Evolutionary conservation across 768 basidiomycete genomes (phyloP).

Genomic region (Clitopilus passeckerianus): DNA sequence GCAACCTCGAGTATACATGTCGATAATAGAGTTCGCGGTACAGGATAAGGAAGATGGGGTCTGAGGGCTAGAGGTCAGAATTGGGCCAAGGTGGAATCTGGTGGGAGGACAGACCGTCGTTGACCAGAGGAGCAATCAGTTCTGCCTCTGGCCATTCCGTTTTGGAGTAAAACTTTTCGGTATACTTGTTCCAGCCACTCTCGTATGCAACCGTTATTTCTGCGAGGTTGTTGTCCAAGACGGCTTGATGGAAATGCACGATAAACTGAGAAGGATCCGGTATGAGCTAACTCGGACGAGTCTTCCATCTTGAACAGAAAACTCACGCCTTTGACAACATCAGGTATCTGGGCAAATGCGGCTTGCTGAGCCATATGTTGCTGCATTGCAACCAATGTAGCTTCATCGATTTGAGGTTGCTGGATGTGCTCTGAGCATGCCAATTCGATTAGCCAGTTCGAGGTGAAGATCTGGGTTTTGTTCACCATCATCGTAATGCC

Average conservation of each 20-base stretch:
- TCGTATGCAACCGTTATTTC: conserved; percentile 94
- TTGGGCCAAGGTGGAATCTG: background rate
- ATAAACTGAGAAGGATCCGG: conserved; percentile 61
- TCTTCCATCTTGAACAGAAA: conserved; percentile 1
- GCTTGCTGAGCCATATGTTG: conserved; percentile 82
- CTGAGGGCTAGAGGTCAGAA: conserved; percentile 25
- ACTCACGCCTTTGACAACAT: conserved; percentile 83
- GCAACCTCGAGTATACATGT: conserved; percentile 92
- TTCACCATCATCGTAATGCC: conserved; percentile 64
- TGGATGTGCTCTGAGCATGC: conserved; percentile 35
- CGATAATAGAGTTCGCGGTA: conserved; percentile 96
- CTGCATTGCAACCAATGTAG: conserved; percentile 67
- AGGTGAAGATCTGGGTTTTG: background rate
- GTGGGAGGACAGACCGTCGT: conserved; percentile 61
- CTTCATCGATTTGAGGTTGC: conserved; percentile 67
- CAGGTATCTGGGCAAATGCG: conserved; percentile 79
- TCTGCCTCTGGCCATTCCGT: conserved; percentile 98
- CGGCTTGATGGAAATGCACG: conserved; percentile 91
- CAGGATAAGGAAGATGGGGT: conserved; percentile 93
- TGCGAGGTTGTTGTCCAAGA: conserved; percentile 83
- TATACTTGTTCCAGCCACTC: conserved; percentile 95
- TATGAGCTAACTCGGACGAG: background rate
- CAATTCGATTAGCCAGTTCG: conserved; percentile 8
- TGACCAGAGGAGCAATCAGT: conserved; percentile 88
- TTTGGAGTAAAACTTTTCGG: conserved; percentile 92